Base-by-base conservation (phyloP, 2,329 filamentous ascomycete species). In the Plenodomus tracheiphilus region DNA sequence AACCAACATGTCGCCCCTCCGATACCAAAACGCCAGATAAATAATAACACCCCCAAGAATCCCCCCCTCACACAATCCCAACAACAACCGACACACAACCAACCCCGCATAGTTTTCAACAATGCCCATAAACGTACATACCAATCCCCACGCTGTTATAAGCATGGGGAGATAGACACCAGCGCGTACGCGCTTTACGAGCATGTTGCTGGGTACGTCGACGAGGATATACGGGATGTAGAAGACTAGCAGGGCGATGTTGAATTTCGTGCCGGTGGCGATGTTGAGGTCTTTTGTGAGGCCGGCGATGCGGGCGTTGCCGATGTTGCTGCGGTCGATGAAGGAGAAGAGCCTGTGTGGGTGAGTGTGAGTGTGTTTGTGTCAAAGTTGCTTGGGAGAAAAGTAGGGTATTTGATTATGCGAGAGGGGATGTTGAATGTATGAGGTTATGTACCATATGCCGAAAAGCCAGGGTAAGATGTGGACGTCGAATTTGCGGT, bases 381-480 rank as follows among this genome's bases (percentile, higher is more conserved):
- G 11, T 18, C 9, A 38, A n/a, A n/a, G n/a, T n/a, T n/a, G n/a
- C n/a, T n/a, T n/a, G n/a, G n/a, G n/a, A n/a, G n/a, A n/a, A n/a
- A n/a, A n/a, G n/a, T n/a, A n/a, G n/a, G n/a, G n/a, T n/a, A n/a
- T n/a, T n/a, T n/a, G n/a, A n/a, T n/a, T n/a, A n/a, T n/a, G n/a
- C n/a, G n/a, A n/a, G n/a, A n/a, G n/a, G n/a, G n/a, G n/a, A n/a
- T n/a, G 11, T 20, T n/a, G 20, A 19, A 41, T 11, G 36, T 16
- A 5, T 17, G 37, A 40, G 4, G 7, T 9, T 35, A 17, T 16
- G 28, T 49, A 53, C 73, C 74, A 78, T 13, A 79, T 66, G 9
- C 67, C 64, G 39, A 78, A 78, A 5, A 78, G 66, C 74, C 74
- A 77, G 3, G 75, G 75, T 10, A 79, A 57, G 22, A 78, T 70